Percentiles rank a stretch among this genome's conserved stretches.
These are phyloP conservation scores for Parasitella parasitica DNA, from an alignment of 371 early-diverging fungal genomes.

Conservation along the genomic window DNA sequence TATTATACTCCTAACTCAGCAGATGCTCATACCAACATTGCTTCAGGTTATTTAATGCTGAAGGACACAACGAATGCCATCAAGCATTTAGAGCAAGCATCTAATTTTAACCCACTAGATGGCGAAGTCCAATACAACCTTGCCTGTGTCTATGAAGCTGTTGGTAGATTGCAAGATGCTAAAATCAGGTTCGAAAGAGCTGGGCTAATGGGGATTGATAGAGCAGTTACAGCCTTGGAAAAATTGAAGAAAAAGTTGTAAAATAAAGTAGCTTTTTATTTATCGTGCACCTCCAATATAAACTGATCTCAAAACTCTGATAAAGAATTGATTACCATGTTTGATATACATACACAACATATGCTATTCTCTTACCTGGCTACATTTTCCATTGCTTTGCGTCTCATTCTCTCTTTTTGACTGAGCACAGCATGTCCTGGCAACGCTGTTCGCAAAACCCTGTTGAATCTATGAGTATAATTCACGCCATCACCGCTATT, in stretches of 20 bases:
- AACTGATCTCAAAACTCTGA: slow-evolving; percentile 43
- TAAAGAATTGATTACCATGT: too few species aligned
- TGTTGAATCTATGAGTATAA: not conserved
- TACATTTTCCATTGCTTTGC: slow-evolving; percentile 51
- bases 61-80: slow-evolving; percentile 65
- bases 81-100: slow-evolving; percentile 68
- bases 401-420: slow-evolving; percentile 32
- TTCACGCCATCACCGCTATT: too few species aligned
- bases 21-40: slow-evolving; percentile 85
- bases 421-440: slow-evolving; percentile 13
- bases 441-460: slow-evolving; percentile 23
- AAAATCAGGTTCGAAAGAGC: slow-evolving; percentile 69
- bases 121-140: slow-evolving; percentile 79
- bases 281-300: slow-evolving; percentile 26
- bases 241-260: slow-evolving; percentile 36
- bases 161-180: slow-evolving; percentile 67
- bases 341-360: too few species aligned
- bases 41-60: slow-evolving; percentile 70
- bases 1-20: slow-evolving; percentile 64
- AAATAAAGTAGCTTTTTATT: not conserved
- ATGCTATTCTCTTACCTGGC: slow-evolving; percentile 55
- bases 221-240: slow-evolving; percentile 46
- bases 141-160: slow-evolving; percentile 75
- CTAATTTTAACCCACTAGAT: slow-evolving; percentile 69
- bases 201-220: slow-evolving; percentile 58